Evolutionary conservation across 2,329 filamentous ascomycete species (phyloP), one percentile per base, ranked within the genome.

Genomic region (Nemania diffusa): DNA sequence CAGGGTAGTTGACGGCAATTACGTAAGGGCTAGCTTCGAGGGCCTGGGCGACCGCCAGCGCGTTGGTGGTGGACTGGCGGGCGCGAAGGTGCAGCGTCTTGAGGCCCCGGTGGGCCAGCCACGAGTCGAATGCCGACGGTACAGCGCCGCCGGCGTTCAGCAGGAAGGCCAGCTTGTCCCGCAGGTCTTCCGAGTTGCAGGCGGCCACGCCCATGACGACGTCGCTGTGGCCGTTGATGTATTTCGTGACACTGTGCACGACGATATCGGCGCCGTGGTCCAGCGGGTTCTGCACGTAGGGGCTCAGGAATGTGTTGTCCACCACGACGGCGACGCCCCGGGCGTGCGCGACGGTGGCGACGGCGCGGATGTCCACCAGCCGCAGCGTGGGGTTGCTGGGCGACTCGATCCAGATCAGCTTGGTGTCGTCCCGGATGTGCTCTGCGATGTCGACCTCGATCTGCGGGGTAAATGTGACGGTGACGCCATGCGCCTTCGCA

Each of bases 121-220:
- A 99, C 83, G 91, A 94, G 85, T 99, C 96, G 78, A 99, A 99
- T 46, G 96, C 87, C 0, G 93, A 97, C 59, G 96, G 96, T 3
- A 99, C 92, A 69, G 95, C 95, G 70, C 96, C 96, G 73, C 97
- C 97, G 73, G 96, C 96, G 82, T 99, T 99, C 80, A 99, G 96
- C 44, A 99, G 87, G 85, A 98, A 99, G 58, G 88, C 85, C 24
- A 99, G 88, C 48, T 92, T 90, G 70, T 90, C 84, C 78, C 90
- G 90, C 73, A 99, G 85, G 20, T 89, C 87, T 64, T 93, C 89
- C 32, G 91, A 92, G 86, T 97, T 98, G 87, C 97, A 97, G 57
- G 96, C 96, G 53, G 94, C 95, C 32, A 96, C 92, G 72, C 96
- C 96, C 96, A 99, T 99, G 75, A 98, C 90, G 8, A 99, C 96